Evolutionary conservation across 352 stramenopile species (phyloP), one percentile per base, ranked within the genome.

Genomic region (Peronospora farinosa): DNA sequence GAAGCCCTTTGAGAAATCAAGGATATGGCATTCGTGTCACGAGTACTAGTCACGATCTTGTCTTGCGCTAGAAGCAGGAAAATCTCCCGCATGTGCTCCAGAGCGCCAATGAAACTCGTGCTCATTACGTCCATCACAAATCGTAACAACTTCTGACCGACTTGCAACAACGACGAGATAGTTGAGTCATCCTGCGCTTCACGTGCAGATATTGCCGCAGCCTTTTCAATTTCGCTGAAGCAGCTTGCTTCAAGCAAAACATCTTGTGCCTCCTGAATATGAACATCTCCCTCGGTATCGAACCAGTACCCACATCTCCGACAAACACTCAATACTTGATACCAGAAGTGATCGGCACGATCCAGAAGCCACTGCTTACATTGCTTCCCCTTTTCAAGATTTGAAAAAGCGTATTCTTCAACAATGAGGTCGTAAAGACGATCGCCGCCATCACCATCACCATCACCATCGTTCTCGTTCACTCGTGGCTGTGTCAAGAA

Each of bases 101-200:
- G 47, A 31, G 62, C 74, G 35, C 72, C 79, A 33, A 88, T 57
- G 15, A 86, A 63, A 33, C 72, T 86, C 15, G 55, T 54, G 27
- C 53, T 73, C 44, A 78, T 63, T 13, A 72, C 35, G 23, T 88
- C 74, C 1, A 81, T 63, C 16, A 74, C 43, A 30, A 88, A 60
- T 28, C 80, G 73, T 27, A 88, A 43, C 23, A 86, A 41, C 5
- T 44, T 46, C 25, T 63, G 68, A 38, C 51, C 54, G 9, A 60
- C 15, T 43, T 48, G 49, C 31, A 53, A 23, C 31, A 53, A 23
- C 27, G 42, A 57, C 13, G 16, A 33, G 0, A 19, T 7, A 38
- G 41, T 54, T 12, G 43, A 15, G 4, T 7, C 32, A 40, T 43
- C 50, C 30, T 31, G 5, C 10, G 8, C 30, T 27, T 35, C n/a